Evolutionary conservation across 176 grass and related monocot genomes (phyloP).

Genomic region (Pharus latifolius): DNA sequence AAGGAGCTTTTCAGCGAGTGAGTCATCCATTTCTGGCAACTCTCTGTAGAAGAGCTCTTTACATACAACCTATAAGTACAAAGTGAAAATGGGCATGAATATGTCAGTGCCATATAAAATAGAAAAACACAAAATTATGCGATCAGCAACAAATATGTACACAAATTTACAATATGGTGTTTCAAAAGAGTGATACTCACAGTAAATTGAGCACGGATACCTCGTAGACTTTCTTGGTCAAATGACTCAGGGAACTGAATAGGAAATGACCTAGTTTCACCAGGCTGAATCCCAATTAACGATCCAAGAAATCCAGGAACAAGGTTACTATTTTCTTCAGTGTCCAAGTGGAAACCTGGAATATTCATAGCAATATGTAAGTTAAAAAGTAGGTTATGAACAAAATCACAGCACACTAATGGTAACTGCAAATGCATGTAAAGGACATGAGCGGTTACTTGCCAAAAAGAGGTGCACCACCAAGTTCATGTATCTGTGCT

Average conservation of each 20-base stretch:
- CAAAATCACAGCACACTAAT: neutral
- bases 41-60: slow-evolving; percentile 96
- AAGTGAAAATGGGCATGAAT: slow-evolving; percentile 19
- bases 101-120: neutral
- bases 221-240: slow-evolving; percentile 72
- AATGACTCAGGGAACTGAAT: slow-evolving; percentile 85
- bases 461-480: too few species aligned
- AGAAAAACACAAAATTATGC: neutral
- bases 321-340: slow-evolving; percentile 67
- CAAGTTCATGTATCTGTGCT: neutral
- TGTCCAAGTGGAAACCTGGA: slow-evolving; percentile 91
- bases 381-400: neutral
- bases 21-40: slow-evolving; percentile 74
- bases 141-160: neutral
- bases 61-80: slow-evolving; percentile 74
- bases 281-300: slow-evolving; percentile 77
- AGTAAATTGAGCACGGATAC: slow-evolving; percentile 72
- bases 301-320: slow-evolving; percentile 87
- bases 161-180: neutral
- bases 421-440: neutral
- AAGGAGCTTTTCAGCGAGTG: slow-evolving; percentile 68
- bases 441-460: too few species aligned
- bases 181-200: slow-evolving; percentile 43
- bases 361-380: slow-evolving; percentile 5
- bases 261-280: slow-evolving; percentile 77